Base-by-base conservation (phyloP, 2,329 filamentous ascomycete species). In the Chaetomium strumarium region DNA sequence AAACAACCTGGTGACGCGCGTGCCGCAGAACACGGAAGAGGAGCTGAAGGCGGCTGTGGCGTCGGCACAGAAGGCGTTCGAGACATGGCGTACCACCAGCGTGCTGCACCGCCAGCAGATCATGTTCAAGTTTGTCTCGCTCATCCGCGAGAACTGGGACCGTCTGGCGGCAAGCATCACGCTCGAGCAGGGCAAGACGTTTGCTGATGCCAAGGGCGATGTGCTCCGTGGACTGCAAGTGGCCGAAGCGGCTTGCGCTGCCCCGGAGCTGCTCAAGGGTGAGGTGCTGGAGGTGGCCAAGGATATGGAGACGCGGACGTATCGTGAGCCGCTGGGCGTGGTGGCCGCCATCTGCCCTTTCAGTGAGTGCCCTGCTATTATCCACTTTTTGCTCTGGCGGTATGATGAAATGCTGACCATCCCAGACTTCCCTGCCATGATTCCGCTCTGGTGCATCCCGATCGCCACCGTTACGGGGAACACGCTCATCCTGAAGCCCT, bases 391-490 rank as follows among this genome's bases (percentile, higher is more conserved):
- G 12, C 13, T 38, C 33, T 20, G 17, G n/a, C n/a, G n/a, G 33
- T 12, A 2, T 29, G 19, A n/a, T n/a, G n/a, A n/a, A 14, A 29
- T 42, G 41, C 52, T 45, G 14, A 52, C 44, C 8, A 10, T 31
- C 37, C 31, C 55, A 88, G 85, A 93, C 76, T 93, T 93, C 73
- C 88, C 88, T 40, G 88, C 88, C 62, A 95, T 95, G 88, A 93
- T 95, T 68, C 89, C 88, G 3, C 78, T 95, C n/a, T 95, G 88
- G 88, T 90, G 81, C 56, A 90, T 95, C 57, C 89, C 88, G 37
- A 87, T 93, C 62, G 88, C 88, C 43, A 88, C 88, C 40, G 81
- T 91, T 29, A 90, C 86, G 16, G 88, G 88, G 48, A 95, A 95
- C 75, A 91, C 87, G 13, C 75, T 90, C 53, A 81, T 95, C 61